Conservation (phyloP, 1,139 yeast genomes). For the Torulaspora pretoriensis region DNA sequence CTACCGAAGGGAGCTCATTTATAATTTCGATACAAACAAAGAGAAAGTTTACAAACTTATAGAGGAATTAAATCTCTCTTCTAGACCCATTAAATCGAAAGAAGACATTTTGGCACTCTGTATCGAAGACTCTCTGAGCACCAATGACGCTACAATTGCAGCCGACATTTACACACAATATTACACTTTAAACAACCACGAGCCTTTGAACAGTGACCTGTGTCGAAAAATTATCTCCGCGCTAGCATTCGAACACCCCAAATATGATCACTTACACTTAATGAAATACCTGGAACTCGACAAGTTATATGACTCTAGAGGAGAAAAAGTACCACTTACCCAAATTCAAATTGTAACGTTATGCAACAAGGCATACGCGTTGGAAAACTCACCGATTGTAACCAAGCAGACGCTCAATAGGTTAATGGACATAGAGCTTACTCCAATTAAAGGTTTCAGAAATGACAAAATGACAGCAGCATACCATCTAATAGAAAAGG, state of each 20-base stretch:
- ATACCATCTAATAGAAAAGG: slow-evolving; percentile 26
- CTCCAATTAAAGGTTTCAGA: slow-evolving; percentile 7
- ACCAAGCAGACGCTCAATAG: slow-evolving; percentile 17
- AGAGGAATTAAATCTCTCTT: not conserved
- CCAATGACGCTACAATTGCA: slow-evolving; percentile 22
- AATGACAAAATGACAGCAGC: slow-evolving; percentile 19
- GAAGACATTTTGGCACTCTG: slow-evolving; percentile 20
- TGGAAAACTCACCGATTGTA: slow-evolving; percentile 13
- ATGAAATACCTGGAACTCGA: slow-evolving; percentile 16
- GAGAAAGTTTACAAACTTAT: slow-evolving; percentile 1
- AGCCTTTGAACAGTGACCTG: slow-evolving; percentile 6
- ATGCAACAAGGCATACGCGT: slow-evolving; percentile 23
- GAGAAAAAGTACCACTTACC: slow-evolving; percentile 7
- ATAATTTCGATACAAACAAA: slow-evolving; percentile 4
- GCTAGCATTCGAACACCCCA: slow-evolving; percentile 24
- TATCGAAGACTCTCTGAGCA: slow-evolving; percentile 17
- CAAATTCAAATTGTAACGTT: slow-evolving; percentile 19
- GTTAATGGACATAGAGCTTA: slow-evolving; percentile 15
- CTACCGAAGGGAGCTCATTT: slow-evolving; percentile 23
- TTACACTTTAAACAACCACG: slow-evolving; percentile 13
- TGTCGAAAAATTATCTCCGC: slow-evolving; percentile 17
- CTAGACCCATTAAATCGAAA: not conserved
- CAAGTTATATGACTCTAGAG: slow-evolving; percentile 9
- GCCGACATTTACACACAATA: slow-evolving; percentile 23
- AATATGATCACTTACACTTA: slow-evolving; percentile 19